These are phyloP conservation scores for Boletales sp. DNA, from an alignment of 768 basidiomycete species.

Conservation along the genomic window DNA sequence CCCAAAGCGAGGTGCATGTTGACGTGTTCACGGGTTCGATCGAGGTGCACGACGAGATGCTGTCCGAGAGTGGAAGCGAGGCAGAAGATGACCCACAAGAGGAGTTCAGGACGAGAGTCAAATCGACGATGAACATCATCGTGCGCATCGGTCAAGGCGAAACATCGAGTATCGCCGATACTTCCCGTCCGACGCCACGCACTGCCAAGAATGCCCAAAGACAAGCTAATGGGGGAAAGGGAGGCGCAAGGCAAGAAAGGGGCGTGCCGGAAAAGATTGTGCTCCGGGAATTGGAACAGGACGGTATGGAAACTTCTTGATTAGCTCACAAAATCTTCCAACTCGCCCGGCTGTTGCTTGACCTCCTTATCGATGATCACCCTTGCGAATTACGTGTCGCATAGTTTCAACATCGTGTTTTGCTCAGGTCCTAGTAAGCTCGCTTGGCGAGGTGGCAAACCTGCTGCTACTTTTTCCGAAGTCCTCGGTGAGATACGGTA, in stretches of 20 bases:
- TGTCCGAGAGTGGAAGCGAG: conserved; percentile 43
- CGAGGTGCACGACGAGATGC: conserved; percentile 73
- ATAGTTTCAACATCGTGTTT: background rate
- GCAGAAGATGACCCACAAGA: conserved; percentile 58
- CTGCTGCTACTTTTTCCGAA: background rate
- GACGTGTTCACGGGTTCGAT: conserved; percentile 67
- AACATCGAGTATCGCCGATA: conserved; percentile 24
- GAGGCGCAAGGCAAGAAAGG: conserved; percentile 1
- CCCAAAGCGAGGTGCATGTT: conserved; percentile 56
- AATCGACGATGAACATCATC: conserved; percentile 61
- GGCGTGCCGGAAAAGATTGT: conserved; percentile 26
- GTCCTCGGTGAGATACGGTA: conserved; percentile 1
- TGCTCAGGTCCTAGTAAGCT: background rate
- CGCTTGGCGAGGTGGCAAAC: no score
- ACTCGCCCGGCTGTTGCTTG: background rate
- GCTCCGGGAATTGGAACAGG: conserved; percentile 43
- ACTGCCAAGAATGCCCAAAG: conserved; percentile 7
- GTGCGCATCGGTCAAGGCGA: conserved; percentile 64
- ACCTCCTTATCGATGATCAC: background rate
- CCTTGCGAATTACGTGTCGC: background rate
- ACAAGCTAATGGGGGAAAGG: conserved; percentile 8
- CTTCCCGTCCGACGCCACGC: background rate
- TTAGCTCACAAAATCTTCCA: background rate
- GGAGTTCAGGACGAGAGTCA: conserved; percentile 56
- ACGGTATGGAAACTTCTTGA: conserved; percentile 33